Conservation (phyloP, 176 grass and related monocot species). For the Aegilops bicornis region DNA sequence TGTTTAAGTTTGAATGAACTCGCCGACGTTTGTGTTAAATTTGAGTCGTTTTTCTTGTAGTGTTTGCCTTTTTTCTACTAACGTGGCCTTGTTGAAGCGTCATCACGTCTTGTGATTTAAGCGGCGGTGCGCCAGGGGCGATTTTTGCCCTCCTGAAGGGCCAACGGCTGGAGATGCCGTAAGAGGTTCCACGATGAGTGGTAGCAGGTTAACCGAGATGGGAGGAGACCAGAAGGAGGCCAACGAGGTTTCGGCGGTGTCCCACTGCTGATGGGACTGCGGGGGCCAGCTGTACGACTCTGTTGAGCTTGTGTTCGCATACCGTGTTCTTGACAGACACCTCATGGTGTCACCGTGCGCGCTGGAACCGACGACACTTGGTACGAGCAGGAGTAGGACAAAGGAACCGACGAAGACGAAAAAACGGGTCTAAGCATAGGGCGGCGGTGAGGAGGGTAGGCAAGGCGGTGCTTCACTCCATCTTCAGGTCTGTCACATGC, state of each 20-base stretch:
- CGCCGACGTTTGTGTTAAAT: too few relatives aligned
- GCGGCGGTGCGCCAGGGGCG: too few relatives aligned
- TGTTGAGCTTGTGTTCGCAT: constrained; percentile 56
- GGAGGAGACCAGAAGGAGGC: background rate
- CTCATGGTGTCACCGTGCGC: constrained; percentile 33
- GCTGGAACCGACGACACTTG: background rate
- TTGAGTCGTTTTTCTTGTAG: too few relatives aligned
- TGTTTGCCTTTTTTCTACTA: too few relatives aligned
- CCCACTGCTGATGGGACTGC: constrained; percentile 42
- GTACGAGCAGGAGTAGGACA: background rate
- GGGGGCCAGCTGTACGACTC: constrained; percentile 62
- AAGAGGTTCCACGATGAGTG: too few relatives aligned
- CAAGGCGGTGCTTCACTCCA: constrained; percentile 19
- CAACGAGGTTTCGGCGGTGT: background rate
- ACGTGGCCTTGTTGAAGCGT: too few relatives aligned
- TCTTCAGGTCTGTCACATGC: constrained; percentile 8
- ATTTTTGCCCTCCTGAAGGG: too few relatives aligned
- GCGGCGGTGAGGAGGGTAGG: constrained; percentile 1
- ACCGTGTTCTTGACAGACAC: constrained; percentile 44
- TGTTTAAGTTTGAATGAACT: too few relatives aligned
- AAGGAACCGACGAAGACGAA: background rate
- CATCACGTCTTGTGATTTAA: too few relatives aligned
- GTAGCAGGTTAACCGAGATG: background rate
- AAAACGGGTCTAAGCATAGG: background rate
- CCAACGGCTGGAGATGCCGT: too few relatives aligned